phyloP scores from a whole-genome alignment of 1,284 basidiomycete species.

The Pyrrhoderma noxium region DNA sequence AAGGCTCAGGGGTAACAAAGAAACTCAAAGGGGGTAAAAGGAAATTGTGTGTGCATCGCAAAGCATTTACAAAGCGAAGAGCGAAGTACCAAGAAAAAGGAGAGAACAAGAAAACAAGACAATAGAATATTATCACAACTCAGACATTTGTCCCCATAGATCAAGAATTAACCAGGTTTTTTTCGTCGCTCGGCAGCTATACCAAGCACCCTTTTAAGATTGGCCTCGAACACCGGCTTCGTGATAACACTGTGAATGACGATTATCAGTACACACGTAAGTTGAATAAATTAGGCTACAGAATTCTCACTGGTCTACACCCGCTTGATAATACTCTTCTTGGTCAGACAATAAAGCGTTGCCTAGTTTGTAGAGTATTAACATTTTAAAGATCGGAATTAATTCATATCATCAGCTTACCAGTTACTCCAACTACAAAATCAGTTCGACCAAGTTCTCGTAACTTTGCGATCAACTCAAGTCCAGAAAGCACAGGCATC shows the following conservation, averaged over 20 bases:
- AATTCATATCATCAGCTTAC: too few species aligned
- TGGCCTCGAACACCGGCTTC: constrained; percentile 61
- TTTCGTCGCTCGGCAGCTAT: constrained; percentile 45
- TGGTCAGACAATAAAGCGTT: constrained; percentile 21
- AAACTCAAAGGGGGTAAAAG: too few species aligned
- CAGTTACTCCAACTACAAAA: constrained; percentile 73
- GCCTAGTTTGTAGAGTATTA: not conserved
- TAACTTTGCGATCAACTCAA: constrained; percentile 63
- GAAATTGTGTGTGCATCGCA: too few species aligned
- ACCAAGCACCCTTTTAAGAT: constrained; percentile 44
- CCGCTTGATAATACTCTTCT: constrained; percentile 20
- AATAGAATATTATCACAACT: too few species aligned
- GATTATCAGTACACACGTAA: constrained; percentile 1
- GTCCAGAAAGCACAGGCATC: constrained; percentile 78
- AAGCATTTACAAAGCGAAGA: not conserved
- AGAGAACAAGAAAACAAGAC: constrained; percentile 2
- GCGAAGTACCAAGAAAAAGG: not conserved
- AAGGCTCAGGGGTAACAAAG: too few species aligned
- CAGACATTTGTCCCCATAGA: not conserved
- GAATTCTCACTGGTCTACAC: constrained; percentile 48
- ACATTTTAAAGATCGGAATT: too few species aligned
- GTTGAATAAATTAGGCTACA: not conserved
- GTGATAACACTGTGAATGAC: constrained; percentile 44
- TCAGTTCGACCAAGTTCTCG: constrained; percentile 59
- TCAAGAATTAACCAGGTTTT: constrained; percentile 16